These are phyloP conservation scores for Anthostomella pinea DNA, from an alignment of 2,329 filamentous ascomycete species.

Conservation along the genomic window DNA sequence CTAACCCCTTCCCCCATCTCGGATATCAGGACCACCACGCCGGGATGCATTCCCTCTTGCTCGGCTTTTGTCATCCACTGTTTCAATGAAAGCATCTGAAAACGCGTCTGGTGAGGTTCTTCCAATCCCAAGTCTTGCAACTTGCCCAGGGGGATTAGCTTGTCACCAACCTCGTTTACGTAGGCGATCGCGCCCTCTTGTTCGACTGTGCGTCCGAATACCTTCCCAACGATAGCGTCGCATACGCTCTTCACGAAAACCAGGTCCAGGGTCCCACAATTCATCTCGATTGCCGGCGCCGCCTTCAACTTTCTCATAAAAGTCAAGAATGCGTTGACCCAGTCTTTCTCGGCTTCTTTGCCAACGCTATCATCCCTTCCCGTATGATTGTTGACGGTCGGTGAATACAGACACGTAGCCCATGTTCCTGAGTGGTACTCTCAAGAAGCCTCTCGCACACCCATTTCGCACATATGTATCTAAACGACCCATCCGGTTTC, in stretches of 20 bases:
- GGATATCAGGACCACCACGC: constrained; percentile 8
- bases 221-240: constrained; percentile 25
- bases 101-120: background rate
- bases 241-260: constrained; percentile 26
- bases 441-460: constrained; percentile 32
- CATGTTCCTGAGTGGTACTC: constrained; percentile 7
- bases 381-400: constrained; percentile 16
- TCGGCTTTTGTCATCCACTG: constrained; percentile 6
- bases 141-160: background rate
- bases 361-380: constrained; percentile 9
- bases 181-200: background rate
- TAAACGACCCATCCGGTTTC: constrained; percentile 15
- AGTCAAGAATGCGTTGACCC: constrained; percentile 49
- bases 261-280: constrained; percentile 12
- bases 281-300: constrained; percentile 20
- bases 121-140: background rate
- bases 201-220: background rate
- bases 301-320: constrained; percentile 26
- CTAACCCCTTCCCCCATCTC: no score
- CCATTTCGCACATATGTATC: constrained; percentile 35
- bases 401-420: constrained; percentile 14
- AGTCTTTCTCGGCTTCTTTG: constrained; percentile 59
- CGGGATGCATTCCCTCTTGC: constrained; percentile 8
- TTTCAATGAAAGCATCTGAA: background rate
- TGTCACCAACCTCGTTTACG: constrained; percentile 2